A percentile compares a stretch with the other conserved stretches of the same genome.
Evolutionary conservation across 345 rosid genomes (phyloP).

Genomic region (Syzygium grande): DNA sequence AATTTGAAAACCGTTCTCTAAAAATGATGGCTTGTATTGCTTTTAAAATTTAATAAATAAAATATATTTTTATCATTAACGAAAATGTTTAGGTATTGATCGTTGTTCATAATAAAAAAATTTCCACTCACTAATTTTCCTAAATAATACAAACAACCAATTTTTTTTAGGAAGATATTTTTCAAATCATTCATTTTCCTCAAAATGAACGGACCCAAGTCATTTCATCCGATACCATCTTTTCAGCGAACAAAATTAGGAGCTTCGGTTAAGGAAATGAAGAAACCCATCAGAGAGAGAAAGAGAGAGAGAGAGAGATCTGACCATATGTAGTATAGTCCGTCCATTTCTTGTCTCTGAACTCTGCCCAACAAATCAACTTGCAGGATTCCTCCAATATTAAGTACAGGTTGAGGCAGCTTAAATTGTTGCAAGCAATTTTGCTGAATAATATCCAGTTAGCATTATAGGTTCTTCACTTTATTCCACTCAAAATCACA

Average conservation of each 20-base stretch:
- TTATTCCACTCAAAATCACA: background rate
- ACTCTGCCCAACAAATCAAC: conserved; percentile 25
- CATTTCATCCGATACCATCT: background rate
- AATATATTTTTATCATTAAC: background rate
- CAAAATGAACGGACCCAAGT: background rate
- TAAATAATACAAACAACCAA: background rate
- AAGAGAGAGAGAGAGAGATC: background rate
- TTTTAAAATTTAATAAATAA: background rate
- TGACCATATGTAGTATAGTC: conserved; percentile 19
- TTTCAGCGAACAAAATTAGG: background rate
- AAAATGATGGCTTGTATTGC: background rate
- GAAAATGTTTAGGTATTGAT: background rate
- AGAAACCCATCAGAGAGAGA: background rate
- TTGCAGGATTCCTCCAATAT: conserved; percentile 19
- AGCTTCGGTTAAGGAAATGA: background rate
- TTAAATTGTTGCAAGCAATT: conserved; percentile 19
- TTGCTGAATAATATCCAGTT: conserved; percentile 7
- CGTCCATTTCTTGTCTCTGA: conserved; percentile 26
- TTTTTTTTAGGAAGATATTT: background rate
- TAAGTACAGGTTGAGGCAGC: conserved; percentile 23
- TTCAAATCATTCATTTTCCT: background rate
- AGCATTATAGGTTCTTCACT: background rate
- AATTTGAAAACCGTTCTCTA: background rate
- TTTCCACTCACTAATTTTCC: background rate
- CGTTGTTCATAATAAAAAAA: background rate